These are phyloP conservation scores for Microdochium trichocladiopsis DNA, from an alignment of 2,329 filamentous ascomycete genomes.

Conservation along the genomic window DNA sequence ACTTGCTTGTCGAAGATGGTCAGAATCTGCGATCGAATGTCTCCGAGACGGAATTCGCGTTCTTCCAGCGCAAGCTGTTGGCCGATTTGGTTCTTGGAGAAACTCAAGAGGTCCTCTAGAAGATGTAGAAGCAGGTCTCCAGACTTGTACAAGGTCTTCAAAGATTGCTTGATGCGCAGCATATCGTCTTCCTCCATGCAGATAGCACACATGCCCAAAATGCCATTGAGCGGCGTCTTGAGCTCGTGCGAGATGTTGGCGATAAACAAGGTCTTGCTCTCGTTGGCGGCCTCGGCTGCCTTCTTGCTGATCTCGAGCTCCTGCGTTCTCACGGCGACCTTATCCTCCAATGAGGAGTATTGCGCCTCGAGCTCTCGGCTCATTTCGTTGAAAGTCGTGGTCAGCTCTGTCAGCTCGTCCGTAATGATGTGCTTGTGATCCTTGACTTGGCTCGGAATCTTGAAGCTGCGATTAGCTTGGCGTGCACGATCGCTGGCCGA, in stretches of 20 bases:
- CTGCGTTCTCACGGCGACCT: conserved; percentile 73
- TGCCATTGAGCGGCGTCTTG: conserved; percentile 92
- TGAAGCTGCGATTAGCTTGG: conserved; percentile 51
- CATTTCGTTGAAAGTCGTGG: conserved; percentile 87
- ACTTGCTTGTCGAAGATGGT: conserved; percentile 90
- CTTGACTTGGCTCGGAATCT: conserved; percentile 77
- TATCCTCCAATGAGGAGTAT: conserved; percentile 76
- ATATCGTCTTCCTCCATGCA: conserved; percentile 89
- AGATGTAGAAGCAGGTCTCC: conserved; percentile 79
- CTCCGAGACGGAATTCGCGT: conserved; percentile 76
- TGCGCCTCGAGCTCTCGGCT: conserved; percentile 83
- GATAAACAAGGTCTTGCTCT: conserved; percentile 96
- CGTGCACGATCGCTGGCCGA: neutral
- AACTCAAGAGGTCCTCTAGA: conserved; percentile 82
- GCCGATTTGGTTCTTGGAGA: conserved; percentile 92
- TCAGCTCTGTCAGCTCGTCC: conserved; percentile 81
- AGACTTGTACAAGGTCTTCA: conserved; percentile 85
- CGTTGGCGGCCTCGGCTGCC: conserved; percentile 88
- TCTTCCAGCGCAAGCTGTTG: conserved; percentile 77
- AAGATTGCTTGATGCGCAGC: conserved; percentile 68
- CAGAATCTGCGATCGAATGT: conserved; percentile 73
- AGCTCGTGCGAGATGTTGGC: conserved; percentile 86
- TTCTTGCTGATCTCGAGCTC: conserved; percentile 87
- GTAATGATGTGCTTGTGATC: conserved; percentile 69
- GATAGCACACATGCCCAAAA: conserved; percentile 87